Evolutionary conservation across 192 early-diverging fungal genomes (phyloP).

Genomic region (Coemansia erecta): DNA sequence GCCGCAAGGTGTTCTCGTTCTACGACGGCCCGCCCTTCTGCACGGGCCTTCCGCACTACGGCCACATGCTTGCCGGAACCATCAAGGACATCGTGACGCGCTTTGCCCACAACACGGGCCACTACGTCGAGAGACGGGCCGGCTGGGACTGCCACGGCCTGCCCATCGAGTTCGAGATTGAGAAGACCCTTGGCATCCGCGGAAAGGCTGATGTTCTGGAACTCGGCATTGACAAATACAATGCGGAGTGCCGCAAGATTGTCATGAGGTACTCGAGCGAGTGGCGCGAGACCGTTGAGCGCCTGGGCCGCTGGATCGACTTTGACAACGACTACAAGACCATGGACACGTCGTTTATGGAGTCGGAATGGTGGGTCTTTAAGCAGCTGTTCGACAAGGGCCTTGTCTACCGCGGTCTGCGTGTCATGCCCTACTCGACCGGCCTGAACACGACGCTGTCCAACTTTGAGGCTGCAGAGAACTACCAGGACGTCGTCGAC

Average conservation of each 20-base stretch:
- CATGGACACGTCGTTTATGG: conserved; percentile 94
- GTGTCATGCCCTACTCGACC: conserved; percentile 97
- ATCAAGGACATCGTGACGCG: conserved; percentile 99
- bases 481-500: conserved; percentile 98
- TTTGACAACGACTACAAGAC: conserved; percentile 99
- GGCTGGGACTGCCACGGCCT: conserved; percentile 86
- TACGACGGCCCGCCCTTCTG: conserved; percentile 99
- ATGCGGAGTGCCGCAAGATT: conserved; percentile 92
- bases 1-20: conserved; percentile 84
- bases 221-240: conserved; percentile 97
- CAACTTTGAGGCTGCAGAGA: conserved; percentile 95
- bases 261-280: conserved; percentile 93
- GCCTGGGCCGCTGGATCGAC: conserved; percentile 99
- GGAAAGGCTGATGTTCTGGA: conserved; percentile 83
- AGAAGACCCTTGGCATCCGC: conserved; percentile 75
- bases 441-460: conserved; percentile 88
- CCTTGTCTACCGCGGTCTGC: conserved; percentile 91
- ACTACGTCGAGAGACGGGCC: conserved; percentile 95
- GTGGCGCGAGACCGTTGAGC: conserved; percentile 92
- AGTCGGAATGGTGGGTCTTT: conserved; percentile 99
- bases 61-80: conserved; percentile 96
- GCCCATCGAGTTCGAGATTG: conserved; percentile 96
- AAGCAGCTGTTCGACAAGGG: conserved; percentile 93
- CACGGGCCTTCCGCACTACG: conserved; percentile 97
- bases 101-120: conserved; percentile 92